Base-by-base conservation (phyloP, 2,329 filamentous ascomycete genomes). In the Apiospora pterosperma region DNA sequence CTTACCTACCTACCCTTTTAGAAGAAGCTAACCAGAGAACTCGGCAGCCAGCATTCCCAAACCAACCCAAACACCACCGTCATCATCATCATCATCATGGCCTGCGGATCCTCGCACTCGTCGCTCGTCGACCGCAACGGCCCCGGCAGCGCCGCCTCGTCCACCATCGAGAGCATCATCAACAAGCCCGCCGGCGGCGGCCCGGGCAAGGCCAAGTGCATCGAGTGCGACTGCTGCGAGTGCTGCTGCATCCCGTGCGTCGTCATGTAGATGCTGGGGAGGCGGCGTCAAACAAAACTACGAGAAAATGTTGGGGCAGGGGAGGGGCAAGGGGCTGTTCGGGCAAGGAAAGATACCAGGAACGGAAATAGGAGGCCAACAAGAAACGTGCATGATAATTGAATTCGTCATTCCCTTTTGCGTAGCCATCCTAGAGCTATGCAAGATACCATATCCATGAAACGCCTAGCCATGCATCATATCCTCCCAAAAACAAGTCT, bases 241-340 rank as follows among this genome's bases (percentile, higher is more conserved):
- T 86, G 84, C 73, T 87, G 84, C 73, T 87, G 84, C 71, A 84
- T 86, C 63, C 82, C 82, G 25, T 86, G 84, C 67, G 78, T 76
- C 10, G 78, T 86, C 41, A 81, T 86, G 78, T 85, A 72, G 77
- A 39, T n/a, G n/a, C n/a, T n/a, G n/a, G n/a, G n/a, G n/a, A n/a
- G n/a, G n/a, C 6, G 11, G 14, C 7, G 16, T 7, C 44, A 55
- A 23, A 28, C 23, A 28, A 8, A 7, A 31, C 0, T 8, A 31
- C 25, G n/a, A n/a, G 6, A 7, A 52, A 25, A 3, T 25, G 16
- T 5, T 4, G 41, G 23, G 21, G 31, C 12, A 14, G 8, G 39
- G 39, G 39, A n/a, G 10, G 11, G 60, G 23, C 11, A 31, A n/a
- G 44, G 31, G 16, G 23, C 3, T 6, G 23, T 28, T 6, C 25